These are phyloP conservation scores for Hibiscus tridactylites DNA, from an alignment of 345 rosid genomes.

Conservation along the genomic window DNA sequence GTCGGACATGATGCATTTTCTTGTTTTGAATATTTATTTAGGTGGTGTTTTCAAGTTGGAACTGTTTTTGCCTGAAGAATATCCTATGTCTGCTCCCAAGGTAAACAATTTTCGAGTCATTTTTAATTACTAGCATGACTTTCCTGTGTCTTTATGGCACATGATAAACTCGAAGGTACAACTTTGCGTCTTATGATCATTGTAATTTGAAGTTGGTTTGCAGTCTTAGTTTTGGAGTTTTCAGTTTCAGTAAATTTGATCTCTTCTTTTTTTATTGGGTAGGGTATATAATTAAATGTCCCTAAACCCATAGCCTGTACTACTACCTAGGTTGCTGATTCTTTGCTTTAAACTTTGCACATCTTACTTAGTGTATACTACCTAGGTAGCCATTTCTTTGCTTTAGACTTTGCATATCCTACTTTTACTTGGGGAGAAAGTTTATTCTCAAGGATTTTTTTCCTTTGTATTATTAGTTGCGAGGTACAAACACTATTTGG, in stretches of 20 bases:
- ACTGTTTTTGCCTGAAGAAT: slow-evolving; percentile 96
- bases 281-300: background rate
- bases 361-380: no score
- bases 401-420: no score
- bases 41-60: slow-evolving; percentile 99
- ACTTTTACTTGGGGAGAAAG: no score
- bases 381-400: no score
- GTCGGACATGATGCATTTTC: slow-evolving; percentile 4
- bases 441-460: background rate
- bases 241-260: background rate
- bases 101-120: slow-evolving; percentile 25
- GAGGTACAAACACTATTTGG: background rate
- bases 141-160: background rate
- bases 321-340: no score
- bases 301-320: no score
- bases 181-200: background rate
- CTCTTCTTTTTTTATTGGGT: background rate
- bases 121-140: background rate
- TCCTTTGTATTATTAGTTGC: background rate
- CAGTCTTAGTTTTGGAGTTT: background rate
- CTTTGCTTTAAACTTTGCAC: no score
- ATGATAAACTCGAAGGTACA: background rate
- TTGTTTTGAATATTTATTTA: slow-evolving; percentile 21
- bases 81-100: slow-evolving; percentile 99
- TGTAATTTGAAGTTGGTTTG: background rate